Base-by-base conservation (phyloP, 129 eudicot species). In the Flaveria sonorensis region DNA sequence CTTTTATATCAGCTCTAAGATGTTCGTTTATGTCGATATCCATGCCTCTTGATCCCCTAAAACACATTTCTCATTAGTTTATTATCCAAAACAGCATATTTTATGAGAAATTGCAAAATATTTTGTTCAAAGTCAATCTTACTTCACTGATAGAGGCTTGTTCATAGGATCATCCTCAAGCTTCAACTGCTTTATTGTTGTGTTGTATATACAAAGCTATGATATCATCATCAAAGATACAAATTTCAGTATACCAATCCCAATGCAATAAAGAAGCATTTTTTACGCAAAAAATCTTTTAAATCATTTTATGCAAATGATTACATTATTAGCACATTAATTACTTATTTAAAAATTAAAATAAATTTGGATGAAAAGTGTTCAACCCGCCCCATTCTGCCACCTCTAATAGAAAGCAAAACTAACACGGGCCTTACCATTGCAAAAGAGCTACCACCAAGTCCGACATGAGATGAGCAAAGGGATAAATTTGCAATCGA, bases 401-500 rank as follows among this genome's bases (percentile, higher is more conserved):
- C 50, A 72, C 77, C 52, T 57, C 14, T 39, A 59, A 32, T 6
- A 53, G 24, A 36, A 46, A 50, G 10, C 19, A 15, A 43, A 57
- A 57, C 3, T 42, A 2, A 23, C n/a, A 76, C 30, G 3, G 0
- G 12, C 16, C 74, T 82, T 80, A 86, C 89, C 82, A 64, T 75
- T 52, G 80, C 70, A 45, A 80, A 79, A 30, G 74, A 79, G 48
- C 66, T 75, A 52, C 51, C 24, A 61, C n/a, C 46, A 21, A 86
- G 57, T 9, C 67, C 80, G 59, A 86, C 72, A 1, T 68, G 56
- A 64, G 47, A 45, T 1, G 89, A 76, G 76, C 60, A 53, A 72
- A 86, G 3, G 9, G 75, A 67, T 24, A 86, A 68, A 65, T 86
- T 76, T 28, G 72, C 89, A 3, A 86, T 83, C 20, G 85, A 85